A percentile compares a stretch with the other conserved stretches of the same genome.
phyloP scores from a whole-genome alignment of 73 alveolate genomes.

The Paramecium biaurelia region DNA sequence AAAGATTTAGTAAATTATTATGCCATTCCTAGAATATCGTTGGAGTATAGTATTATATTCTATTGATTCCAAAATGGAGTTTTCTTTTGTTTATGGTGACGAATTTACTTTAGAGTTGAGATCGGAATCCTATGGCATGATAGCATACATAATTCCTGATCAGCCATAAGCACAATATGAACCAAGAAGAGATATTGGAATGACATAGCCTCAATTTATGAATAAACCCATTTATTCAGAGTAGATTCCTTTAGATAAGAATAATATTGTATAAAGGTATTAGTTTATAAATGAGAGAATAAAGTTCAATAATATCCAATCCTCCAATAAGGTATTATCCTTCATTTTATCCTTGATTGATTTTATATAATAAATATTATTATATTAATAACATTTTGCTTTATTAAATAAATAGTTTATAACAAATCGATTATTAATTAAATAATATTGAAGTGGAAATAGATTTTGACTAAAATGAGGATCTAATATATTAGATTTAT shows the following conservation, averaged over 20 bases:
- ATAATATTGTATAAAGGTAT: not conserved
- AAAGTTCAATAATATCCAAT: not conserved
- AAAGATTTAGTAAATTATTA: not conserved
- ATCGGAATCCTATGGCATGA: not conserved
- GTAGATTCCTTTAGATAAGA: not conserved
- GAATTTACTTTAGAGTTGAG: not conserved
- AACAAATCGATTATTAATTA: not conserved
- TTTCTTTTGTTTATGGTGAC: not conserved
- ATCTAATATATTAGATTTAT: not conserved
- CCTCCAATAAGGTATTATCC: not conserved
- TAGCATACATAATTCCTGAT: not conserved
- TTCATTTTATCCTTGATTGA: not conserved
- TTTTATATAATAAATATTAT: not conserved
- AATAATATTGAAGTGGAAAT: not conserved
- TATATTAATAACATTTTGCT: too few species aligned
- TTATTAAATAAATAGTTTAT: too few species aligned
- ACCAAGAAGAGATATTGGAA: constrained; percentile 15
- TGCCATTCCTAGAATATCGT: not conserved
- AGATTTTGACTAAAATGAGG: not conserved
- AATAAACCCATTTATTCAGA: not conserved
- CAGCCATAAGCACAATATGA: not conserved
- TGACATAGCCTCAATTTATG: not conserved
- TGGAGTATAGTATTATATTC: not conserved
- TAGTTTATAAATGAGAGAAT: not conserved
- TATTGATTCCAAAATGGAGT: not conserved